These are phyloP conservation scores for Cutaneotrichosporon cavernicola DNA, from an alignment of 1,284 basidiomycete genomes.

Conservation along the genomic window DNA sequence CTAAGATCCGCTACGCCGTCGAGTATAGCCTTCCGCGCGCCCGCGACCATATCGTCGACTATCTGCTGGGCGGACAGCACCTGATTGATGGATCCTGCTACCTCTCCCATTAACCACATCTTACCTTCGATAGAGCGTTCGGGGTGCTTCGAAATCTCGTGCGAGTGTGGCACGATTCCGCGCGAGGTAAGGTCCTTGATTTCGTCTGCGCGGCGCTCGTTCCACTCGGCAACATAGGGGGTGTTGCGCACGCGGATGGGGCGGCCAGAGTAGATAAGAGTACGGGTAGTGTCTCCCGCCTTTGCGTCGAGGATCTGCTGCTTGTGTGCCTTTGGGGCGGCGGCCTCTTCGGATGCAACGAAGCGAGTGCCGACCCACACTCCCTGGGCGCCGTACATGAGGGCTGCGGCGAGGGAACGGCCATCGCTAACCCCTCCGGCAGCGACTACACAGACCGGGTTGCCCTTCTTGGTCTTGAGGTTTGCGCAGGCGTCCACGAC, in stretches of 20 bases:
- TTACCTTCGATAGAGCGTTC: conserved; percentile 67
- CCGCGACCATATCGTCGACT: conserved; percentile 67
- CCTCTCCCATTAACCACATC: conserved; percentile 75
- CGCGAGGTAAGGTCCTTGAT: conserved; percentile 66
- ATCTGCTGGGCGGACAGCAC: conserved; percentile 76
- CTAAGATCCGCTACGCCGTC: conserved; percentile 14
- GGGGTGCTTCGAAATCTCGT: conserved; percentile 73
- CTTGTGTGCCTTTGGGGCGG: conserved; percentile 79
- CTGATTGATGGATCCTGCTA: conserved; percentile 73
- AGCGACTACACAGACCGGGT: conserved; percentile 75
- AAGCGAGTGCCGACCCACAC: conserved; percentile 90
- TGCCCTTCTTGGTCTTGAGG: conserved; percentile 68
- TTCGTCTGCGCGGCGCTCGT: conserved; percentile 38
- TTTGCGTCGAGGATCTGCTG: conserved; percentile 57
- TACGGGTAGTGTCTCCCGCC: conserved; percentile 60
- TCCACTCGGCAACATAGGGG: conserved; percentile 74
- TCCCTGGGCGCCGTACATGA: conserved; percentile 79
- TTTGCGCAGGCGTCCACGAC: conserved; percentile 77
- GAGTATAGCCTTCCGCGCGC: conserved; percentile 37
- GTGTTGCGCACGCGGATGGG: conserved; percentile 78
- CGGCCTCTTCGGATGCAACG: conserved; percentile 66
- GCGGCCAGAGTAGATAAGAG: conserved; percentile 81
- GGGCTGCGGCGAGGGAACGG: conserved; percentile 74
- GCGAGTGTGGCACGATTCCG: conserved; percentile 70
- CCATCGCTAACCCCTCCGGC: conserved; percentile 88